phyloP scores from a whole-genome alignment of 2,329 filamentous ascomycete genomes.

The Cylindrodendrum hubeiense region DNA sequence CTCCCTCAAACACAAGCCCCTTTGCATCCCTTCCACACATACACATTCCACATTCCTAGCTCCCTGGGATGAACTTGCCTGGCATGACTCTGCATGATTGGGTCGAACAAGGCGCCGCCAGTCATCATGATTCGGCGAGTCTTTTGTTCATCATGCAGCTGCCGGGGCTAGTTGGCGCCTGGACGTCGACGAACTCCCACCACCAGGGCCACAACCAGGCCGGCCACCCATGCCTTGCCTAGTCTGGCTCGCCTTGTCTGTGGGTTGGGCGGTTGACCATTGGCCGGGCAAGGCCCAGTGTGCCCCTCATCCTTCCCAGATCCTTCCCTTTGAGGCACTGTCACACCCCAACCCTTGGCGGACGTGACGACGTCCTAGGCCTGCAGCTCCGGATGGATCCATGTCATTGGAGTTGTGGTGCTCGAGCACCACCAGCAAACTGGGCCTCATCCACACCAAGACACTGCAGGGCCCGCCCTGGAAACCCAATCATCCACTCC shows the following conservation, averaged over 20 bases:
- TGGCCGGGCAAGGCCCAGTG: conserved; percentile 31
- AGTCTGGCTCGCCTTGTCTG: conserved; percentile 38
- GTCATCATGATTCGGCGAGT: conserved; percentile 34
- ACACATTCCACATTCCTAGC: conserved; percentile 12
- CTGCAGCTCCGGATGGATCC: conserved; percentile 42
- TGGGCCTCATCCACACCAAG: conserved; percentile 37
- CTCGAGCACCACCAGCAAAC: conserved; percentile 38
- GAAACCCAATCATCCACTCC: conserved; percentile 34
- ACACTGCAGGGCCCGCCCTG: conserved; percentile 37
- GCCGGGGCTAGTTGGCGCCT: conserved; percentile 43
- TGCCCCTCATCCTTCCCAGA: conserved; percentile 30
- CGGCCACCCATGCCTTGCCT: conserved; percentile 37
- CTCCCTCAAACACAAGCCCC: conserved; percentile 5
- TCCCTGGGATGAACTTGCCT: conserved; percentile 18
- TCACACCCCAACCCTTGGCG: conserved; percentile 38
- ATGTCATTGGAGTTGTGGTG: conserved; percentile 36
- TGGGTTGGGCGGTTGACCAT: conserved; percentile 34
- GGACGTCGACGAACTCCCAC: conserved; percentile 27
- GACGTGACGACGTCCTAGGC: conserved; percentile 39
- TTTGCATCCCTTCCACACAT: conserved; percentile 8
- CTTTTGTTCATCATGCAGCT: conserved; percentile 33
- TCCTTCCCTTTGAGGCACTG: conserved; percentile 33
- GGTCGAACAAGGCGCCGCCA: conserved; percentile 23
- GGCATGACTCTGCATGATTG: conserved; percentile 29
- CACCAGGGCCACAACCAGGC: conserved; percentile 27